Conservation (phyloP, 2,329 filamentous ascomycete species). For the Exophiala lecanii-corni region DNA sequence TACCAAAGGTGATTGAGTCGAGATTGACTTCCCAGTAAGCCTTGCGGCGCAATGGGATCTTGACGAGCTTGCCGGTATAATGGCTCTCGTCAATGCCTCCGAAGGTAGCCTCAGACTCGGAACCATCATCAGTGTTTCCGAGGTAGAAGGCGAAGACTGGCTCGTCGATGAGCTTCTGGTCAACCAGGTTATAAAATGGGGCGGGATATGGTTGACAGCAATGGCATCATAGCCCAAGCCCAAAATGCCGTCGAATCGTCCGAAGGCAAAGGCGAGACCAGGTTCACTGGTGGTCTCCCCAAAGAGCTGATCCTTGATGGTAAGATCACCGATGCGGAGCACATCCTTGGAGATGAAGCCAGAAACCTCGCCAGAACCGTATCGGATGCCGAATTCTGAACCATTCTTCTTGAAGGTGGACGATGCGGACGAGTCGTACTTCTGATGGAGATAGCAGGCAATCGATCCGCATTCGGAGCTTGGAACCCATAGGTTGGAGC, state of each 20-base stretch:
- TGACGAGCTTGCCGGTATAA: constrained; percentile 80
- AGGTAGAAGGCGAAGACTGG: constrained; percentile 97
- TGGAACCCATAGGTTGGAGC: constrained; percentile 98
- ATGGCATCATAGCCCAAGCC: constrained; percentile 93
- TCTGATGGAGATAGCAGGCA: constrained; percentile 94
- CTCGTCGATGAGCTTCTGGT: constrained; percentile 85
- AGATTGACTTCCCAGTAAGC: constrained; percentile 99
- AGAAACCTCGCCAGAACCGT: constrained; percentile 89
- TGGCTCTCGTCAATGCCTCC: constrained; percentile 81
- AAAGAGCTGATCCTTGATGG: constrained; percentile 85
- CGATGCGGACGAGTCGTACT: constrained; percentile 88
- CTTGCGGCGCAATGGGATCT: constrained; percentile 93
- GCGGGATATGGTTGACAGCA: constrained; percentile 91
- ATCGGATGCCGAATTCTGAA: constrained; percentile 83
- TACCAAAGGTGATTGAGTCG: constrained; percentile 82
- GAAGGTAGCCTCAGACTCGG: constrained; percentile 82
- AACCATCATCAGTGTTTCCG: constrained; percentile 64
- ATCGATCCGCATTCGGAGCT: constrained; percentile 87
- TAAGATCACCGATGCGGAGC: constrained; percentile 81
- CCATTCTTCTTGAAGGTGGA: constrained; percentile 94
- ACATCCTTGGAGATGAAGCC: constrained; percentile 90
- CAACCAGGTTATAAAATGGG: constrained; percentile 96
- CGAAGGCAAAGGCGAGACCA: constrained; percentile 95
- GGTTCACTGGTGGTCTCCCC: constrained; percentile 95
- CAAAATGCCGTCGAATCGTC: constrained; percentile 93